Conservation (phyloP, 2,329 filamentous ascomycete species). For the Hypoxylon sp. region DNA sequence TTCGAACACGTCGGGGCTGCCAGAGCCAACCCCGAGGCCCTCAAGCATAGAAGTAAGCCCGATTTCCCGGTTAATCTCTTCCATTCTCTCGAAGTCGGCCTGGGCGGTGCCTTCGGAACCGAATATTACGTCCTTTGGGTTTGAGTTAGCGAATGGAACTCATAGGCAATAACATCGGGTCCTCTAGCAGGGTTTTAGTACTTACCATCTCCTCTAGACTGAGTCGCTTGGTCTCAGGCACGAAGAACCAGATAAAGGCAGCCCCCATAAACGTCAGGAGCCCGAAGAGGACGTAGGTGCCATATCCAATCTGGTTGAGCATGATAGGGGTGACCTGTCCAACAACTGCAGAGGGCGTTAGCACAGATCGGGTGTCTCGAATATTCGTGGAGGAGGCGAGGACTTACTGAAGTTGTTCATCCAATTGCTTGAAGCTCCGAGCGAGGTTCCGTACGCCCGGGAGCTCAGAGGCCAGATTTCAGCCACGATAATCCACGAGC, state of each 20-base stretch:
- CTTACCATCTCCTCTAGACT: constrained; percentile 70
- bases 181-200: background rate
- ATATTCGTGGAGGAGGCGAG: background rate
- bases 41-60: constrained; percentile 60
- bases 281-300: constrained; percentile 77
- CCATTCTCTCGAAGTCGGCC: constrained; percentile 74
- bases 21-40: constrained; percentile 33
- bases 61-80: constrained; percentile 75
- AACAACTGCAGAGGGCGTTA: constrained; percentile 61
- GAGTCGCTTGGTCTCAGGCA: constrained; percentile 70
- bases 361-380: background rate
- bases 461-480: constrained; percentile 78
- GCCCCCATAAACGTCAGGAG: constrained; percentile 69
- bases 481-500: constrained; percentile 76
- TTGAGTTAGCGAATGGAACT: background rate
- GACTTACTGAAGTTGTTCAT: constrained; percentile 60
- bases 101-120: constrained; percentile 71
- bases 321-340: constrained; percentile 75
- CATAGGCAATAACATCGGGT: background rate
- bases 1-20: constrained; percentile 36
- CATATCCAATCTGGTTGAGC: constrained; percentile 69
- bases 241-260: constrained; percentile 68
- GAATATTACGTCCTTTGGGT: constrained; percentile 69
- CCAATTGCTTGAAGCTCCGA: constrained; percentile 72
- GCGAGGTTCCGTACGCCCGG: constrained; percentile 73